Evolutionary conservation across 2,329 filamentous ascomycete species (phyloP).

Genomic region (Neopestalotiopsis sp.): DNA sequence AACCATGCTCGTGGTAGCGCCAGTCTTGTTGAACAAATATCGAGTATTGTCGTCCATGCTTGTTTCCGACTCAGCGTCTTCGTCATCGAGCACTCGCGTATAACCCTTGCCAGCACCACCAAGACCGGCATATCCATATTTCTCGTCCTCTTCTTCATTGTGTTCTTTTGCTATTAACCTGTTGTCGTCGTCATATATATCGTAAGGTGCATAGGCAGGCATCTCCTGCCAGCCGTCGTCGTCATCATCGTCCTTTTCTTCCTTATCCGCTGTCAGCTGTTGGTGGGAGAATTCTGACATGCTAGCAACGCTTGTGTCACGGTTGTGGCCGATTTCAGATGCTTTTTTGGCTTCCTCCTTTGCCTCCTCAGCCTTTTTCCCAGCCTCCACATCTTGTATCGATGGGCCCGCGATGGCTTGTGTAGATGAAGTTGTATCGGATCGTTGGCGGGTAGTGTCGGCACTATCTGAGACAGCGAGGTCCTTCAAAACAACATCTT

Average conservation of each 20-base stretch:
- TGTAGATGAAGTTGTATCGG: constrained; percentile 20
- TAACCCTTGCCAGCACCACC: constrained; percentile 95
- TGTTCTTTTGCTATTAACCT: constrained; percentile 84
- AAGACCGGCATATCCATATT: constrained; percentile 74
- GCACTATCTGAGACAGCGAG: not conserved
- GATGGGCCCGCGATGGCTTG: constrained; percentile 38
- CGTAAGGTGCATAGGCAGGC: constrained; percentile 90
- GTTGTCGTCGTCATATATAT: constrained; percentile 95
- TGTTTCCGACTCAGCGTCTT: constrained; percentile 90
- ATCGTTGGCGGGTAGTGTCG: constrained; percentile 26
- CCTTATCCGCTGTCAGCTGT: constrained; percentile 65
- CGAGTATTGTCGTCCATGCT: constrained; percentile 98
- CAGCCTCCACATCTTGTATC: constrained; percentile 35
- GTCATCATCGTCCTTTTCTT: constrained; percentile 60
- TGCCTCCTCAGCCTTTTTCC: constrained; percentile 31
- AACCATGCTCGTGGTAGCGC: constrained; percentile 61
- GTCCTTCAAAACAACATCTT: constrained; percentile 16
- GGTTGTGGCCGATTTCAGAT: constrained; percentile 37
- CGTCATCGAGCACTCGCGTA: constrained; percentile 91
- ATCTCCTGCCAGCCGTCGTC: constrained; percentile 90
- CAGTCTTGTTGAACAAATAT: constrained; percentile 83
- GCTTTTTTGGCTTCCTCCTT: constrained; percentile 26
- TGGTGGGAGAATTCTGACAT: constrained; percentile 93
- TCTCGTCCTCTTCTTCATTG: constrained; percentile 69
- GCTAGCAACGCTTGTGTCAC: constrained; percentile 47